phyloP scores from a whole-genome alignment of 805 yeast species.

The Saccharomyces paradoxus region DNA sequence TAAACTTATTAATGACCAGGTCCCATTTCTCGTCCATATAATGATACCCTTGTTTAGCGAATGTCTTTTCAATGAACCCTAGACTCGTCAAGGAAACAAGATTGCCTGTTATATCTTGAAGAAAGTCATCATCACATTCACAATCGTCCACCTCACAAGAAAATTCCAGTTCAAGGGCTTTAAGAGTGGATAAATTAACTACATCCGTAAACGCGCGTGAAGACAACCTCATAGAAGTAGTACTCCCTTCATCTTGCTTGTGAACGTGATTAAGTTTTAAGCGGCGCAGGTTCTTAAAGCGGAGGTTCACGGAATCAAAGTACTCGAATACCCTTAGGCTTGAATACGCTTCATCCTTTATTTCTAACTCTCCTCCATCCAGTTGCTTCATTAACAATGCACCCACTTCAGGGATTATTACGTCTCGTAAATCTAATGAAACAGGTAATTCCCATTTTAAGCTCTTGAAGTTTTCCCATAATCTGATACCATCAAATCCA shows the following conservation, averaged over 20 bases:
- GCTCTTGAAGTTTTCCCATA: constrained; percentile 8
- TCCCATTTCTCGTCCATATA: constrained; percentile 51
- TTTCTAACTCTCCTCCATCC: constrained; percentile 17
- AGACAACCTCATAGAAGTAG: constrained; percentile 28
- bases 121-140: constrained; percentile 39
- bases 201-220: constrained; percentile 25
- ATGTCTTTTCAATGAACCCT: constrained; percentile 29
- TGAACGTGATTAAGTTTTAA: constrained; percentile 40
- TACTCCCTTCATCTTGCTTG: constrained; percentile 36
- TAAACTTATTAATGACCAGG: constrained; percentile 37
- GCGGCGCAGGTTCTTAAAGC: constrained; percentile 20
- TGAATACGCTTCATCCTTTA: constrained; percentile 33
- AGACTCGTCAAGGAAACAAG: constrained; percentile 20
- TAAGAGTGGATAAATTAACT: constrained; percentile 27
- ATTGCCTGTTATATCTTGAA: constrained; percentile 32
- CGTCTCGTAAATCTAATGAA: neutral
- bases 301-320: constrained; percentile 7
- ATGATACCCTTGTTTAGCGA: constrained; percentile 33
- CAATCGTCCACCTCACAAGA: constrained; percentile 46
- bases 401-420: neutral
- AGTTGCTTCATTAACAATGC: constrained; percentile 7
- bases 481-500: constrained; percentile 5
- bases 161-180: constrained; percentile 41
- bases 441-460: constrained; percentile 8
- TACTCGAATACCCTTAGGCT: constrained; percentile 31